Conservation (phyloP, 805 yeast genomes). For the Ogataea pini region DNA sequence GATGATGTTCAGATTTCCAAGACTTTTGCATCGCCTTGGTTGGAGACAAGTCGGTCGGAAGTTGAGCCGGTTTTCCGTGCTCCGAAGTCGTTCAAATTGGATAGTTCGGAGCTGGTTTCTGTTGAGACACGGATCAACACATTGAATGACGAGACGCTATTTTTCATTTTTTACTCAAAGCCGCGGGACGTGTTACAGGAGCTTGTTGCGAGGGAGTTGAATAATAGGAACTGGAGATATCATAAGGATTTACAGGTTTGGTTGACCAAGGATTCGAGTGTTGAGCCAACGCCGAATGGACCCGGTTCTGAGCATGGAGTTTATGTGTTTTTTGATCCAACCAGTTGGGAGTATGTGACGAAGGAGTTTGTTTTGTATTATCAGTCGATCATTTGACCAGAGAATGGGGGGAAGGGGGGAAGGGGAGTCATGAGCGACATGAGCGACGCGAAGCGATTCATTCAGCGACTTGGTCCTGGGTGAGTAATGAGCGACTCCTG, state of each 20-base stretch:
- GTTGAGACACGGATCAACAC: slow-evolving; percentile 47
- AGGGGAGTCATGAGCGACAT: neutral
- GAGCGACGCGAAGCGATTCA: too few relatives aligned
- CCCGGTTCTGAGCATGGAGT: slow-evolving; percentile 88
- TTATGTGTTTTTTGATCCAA: slow-evolving; percentile 93
- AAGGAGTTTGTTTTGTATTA: slow-evolving; percentile 60
- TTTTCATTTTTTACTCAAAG: slow-evolving; percentile 89
- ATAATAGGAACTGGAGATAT: slow-evolving; percentile 93
- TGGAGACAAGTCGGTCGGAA: slow-evolving; percentile 84
- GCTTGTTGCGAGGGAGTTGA: slow-evolving; percentile 86
- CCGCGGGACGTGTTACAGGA: slow-evolving; percentile 94
- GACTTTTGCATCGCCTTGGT: slow-evolving; percentile 91
- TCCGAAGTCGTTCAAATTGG: slow-evolving; percentile 54
- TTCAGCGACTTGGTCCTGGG: too few relatives aligned
- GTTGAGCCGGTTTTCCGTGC: slow-evolving; percentile 80
- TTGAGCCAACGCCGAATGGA: slow-evolving; percentile 82
- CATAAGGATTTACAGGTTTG: slow-evolving; percentile 95
- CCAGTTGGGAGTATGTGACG: slow-evolving; percentile 91
- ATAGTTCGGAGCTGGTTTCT: slow-evolving; percentile 25
- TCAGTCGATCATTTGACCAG: slow-evolving; percentile 35
- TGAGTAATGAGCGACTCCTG: too few relatives aligned
- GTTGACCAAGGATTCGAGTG: slow-evolving; percentile 90
- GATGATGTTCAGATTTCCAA: slow-evolving; percentile 48
- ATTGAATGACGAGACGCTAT: slow-evolving; percentile 88
- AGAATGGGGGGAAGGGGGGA: too few relatives aligned